These are phyloP conservation scores for Elongisporangium undulatum DNA, from an alignment of 352 stramenopile genomes.

Conservation along the genomic window DNA sequence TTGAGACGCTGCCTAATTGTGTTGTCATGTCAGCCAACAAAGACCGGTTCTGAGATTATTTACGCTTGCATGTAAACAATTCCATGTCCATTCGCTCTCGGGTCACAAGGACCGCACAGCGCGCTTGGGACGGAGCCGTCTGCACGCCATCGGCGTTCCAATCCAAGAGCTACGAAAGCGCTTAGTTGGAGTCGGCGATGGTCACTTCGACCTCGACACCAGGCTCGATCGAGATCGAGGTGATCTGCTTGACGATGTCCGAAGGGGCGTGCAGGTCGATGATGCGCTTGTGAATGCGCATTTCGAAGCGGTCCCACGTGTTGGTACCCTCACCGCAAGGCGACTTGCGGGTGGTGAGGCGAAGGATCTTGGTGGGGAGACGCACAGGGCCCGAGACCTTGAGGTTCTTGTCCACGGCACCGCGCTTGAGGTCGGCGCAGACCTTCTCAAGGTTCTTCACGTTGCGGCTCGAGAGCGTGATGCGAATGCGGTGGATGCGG, in stretches of 20 bases:
- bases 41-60: not conserved
- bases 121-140: not conserved
- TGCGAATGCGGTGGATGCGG: conserved; percentile 96
- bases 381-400: conserved; percentile 98
- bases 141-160: not conserved
- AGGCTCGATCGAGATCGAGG: conserved; percentile 98
- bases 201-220: conserved; percentile 99
- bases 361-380: conserved; percentile 98
- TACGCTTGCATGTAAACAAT: not conserved
- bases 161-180: conserved; percentile 1
- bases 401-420: conserved; percentile 97
- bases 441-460: conserved; percentile 99
- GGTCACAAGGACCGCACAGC: not conserved
- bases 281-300: conserved; percentile 99
- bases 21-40: not conserved
- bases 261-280: conserved; percentile 98
- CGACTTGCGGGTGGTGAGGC: conserved; percentile 98
- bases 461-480: conserved; percentile 98
- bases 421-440: conserved; percentile 98
- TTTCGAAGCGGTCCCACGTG: conserved; percentile 99
- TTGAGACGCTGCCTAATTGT: not conserved
- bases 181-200: conserved; percentile 92
- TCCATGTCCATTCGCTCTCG: not conserved
- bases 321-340: conserved; percentile 98
- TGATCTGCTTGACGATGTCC: conserved; percentile 99